phyloP scores from a whole-genome alignment of 1,284 basidiomycete genomes.

The Marasmius sp. region DNA sequence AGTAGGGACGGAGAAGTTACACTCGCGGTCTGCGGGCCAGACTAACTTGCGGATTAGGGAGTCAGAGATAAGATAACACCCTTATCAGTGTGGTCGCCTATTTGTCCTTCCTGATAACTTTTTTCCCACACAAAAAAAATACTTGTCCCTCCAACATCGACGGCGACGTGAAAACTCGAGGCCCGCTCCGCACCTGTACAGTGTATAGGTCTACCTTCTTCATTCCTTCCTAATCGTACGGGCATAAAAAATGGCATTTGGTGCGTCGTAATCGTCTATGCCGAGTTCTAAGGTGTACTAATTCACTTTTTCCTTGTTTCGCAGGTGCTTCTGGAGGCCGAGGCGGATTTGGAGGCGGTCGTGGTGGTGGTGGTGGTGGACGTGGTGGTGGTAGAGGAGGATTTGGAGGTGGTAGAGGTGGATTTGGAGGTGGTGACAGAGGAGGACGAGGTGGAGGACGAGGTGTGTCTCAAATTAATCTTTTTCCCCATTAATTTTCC shows the following conservation, averaged over 20 bases:
- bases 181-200: background rate
- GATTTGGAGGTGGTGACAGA: conserved; percentile 27
- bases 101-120: background rate
- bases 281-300: background rate
- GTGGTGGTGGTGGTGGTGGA: conserved; percentile 27
- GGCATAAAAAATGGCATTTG: conserved; percentile 24
- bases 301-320: background rate
- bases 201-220: no score
- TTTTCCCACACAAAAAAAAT: conserved; percentile 6
- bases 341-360: conserved; percentile 49
- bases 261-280: conserved; percentile 10
- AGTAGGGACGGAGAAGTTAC: no score
- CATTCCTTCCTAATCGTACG: background rate
- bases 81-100: background rate
- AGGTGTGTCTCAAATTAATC: no score
- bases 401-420: conserved; percentile 29
- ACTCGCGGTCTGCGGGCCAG: no score
- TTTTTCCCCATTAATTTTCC: no score
- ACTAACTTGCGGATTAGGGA: no score
- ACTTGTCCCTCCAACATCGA: conserved; percentile 1
- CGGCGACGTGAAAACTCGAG: background rate
- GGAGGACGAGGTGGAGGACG: conserved; percentile 24
- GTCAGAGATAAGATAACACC: no score
- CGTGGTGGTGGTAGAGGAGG: no score
- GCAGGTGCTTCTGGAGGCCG: conserved; percentile 54